phyloP scores from a whole-genome alignment of 2,329 filamentous ascomycete genomes.

The Colletotrichum salicis region DNA sequence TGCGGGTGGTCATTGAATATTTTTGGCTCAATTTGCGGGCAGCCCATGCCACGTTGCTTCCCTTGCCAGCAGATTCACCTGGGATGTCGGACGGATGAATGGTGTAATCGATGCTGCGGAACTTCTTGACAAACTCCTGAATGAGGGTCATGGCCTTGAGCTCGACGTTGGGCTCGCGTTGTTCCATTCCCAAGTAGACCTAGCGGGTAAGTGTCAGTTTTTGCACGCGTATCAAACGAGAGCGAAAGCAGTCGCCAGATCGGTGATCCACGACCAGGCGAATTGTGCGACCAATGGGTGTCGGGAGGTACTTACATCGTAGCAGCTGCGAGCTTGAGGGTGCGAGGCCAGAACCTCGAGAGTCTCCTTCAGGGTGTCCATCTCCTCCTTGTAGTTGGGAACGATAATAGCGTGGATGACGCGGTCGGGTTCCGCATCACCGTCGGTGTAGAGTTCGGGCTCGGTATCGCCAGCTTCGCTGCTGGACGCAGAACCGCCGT shows the following conservation, averaged over 20 bases:
- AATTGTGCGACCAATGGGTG: background rate
- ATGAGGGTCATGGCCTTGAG: constrained; percentile 71
- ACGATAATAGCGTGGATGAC: constrained; percentile 75
- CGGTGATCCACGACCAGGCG: background rate
- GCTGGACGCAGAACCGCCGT: constrained; percentile 58
- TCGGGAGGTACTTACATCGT: constrained; percentile 69
- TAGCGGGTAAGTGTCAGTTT: constrained; percentile 45
- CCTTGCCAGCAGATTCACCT: constrained; percentile 77
- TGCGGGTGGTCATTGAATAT: constrained; percentile 63
- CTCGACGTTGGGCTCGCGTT: constrained; percentile 70
- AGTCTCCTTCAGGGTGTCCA: constrained; percentile 74
- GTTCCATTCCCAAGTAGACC: constrained; percentile 80
- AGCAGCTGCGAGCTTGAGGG: constrained; percentile 69
- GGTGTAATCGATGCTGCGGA: constrained; percentile 74
- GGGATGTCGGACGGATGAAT: constrained; percentile 73
- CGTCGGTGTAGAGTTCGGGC: constrained; percentile 57
- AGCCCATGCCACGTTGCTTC: constrained; percentile 79
- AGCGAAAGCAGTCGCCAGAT: background rate
- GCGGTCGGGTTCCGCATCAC: constrained; percentile 53
- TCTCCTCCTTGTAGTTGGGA: constrained; percentile 80
- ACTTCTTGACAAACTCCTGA: constrained; percentile 71
- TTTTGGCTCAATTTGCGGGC: constrained; percentile 72
- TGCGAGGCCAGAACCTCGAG: constrained; percentile 76
- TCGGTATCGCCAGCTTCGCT: constrained; percentile 65
- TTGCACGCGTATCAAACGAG: background rate